These are phyloP conservation scores for Aspergillus sclerotioniger DNA, from an alignment of 495 filamentous ascomycete genomes.

Conservation along the genomic window DNA sequence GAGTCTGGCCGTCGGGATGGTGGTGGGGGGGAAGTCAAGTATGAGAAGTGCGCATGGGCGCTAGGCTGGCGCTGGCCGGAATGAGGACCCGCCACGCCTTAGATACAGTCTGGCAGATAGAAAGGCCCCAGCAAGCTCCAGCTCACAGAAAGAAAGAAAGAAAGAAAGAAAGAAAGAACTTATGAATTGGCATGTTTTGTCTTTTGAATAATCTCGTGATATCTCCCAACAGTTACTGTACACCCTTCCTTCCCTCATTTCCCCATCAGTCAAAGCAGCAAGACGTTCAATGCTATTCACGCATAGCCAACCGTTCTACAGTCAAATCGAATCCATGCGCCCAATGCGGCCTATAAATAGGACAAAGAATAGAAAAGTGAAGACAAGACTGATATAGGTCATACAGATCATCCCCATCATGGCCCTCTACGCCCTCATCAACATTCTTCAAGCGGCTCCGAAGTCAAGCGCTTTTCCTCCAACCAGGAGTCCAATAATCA, in stretches of 20 bases:
- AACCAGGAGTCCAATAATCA: slow-evolving; percentile 90
- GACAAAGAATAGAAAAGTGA: slow-evolving; percentile 23
- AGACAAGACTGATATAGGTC: slow-evolving; percentile 24
- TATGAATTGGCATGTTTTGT: neutral
- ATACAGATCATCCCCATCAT: slow-evolving; percentile 22
- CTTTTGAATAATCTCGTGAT: neutral
- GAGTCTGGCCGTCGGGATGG: neutral
- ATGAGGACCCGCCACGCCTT: too few species aligned
- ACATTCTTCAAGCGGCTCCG: slow-evolving; percentile 36
- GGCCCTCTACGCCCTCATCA: neutral
- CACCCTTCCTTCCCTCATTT: slow-evolving; percentile 4
- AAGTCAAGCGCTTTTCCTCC: slow-evolving; percentile 80
- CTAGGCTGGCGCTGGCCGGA: too few species aligned
- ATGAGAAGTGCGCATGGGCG: too few species aligned
- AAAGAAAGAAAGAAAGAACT: too few species aligned
- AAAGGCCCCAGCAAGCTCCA: too few species aligned
- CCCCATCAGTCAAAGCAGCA: slow-evolving; percentile 27
- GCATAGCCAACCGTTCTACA: slow-evolving; percentile 31
- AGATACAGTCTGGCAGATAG: too few species aligned
- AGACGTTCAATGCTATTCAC: slow-evolving; percentile 30
- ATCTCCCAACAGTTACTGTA: slow-evolving; percentile 35
- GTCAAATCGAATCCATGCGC: slow-evolving; percentile 40
- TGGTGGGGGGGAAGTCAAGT: neutral
- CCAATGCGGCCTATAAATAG: slow-evolving; percentile 44
- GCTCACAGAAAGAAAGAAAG: too few species aligned